Evolutionary conservation across 1,284 basidiomycete species (phyloP).

Genomic region (Ganoderma boninense): DNA sequence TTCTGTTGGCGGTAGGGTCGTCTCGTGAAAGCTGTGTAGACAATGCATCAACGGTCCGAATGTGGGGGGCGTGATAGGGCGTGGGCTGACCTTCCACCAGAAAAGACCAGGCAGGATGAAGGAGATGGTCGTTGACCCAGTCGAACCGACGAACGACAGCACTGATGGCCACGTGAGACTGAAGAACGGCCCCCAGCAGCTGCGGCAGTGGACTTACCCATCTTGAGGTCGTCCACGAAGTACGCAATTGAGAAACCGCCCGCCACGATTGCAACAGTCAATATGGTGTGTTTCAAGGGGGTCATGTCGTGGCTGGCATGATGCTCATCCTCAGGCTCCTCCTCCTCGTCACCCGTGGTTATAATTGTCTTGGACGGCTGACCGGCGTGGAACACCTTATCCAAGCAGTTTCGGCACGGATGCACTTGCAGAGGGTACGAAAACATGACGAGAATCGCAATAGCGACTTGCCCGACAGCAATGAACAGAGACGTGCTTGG

Average conservation of each 20-base stretch:
- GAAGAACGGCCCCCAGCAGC: neutral
- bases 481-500: constrained; percentile 94
- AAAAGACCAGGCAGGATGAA: constrained; percentile 95
- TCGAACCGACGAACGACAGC: constrained; percentile 95
- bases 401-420: constrained; percentile 92
- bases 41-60: constrained; percentile 20
- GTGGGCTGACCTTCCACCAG: constrained; percentile 74
- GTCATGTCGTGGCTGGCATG: constrained; percentile 74
- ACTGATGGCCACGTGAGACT: constrained; percentile 55
- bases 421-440: constrained; percentile 95
- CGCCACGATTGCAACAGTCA: constrained; percentile 79
- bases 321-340: constrained; percentile 60
- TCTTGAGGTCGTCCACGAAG: constrained; percentile 83
- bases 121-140: constrained; percentile 96
- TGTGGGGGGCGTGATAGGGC: neutral
- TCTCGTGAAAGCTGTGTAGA: constrained; percentile 70
- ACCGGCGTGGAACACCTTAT: constrained; percentile 81
- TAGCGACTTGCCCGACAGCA: constrained; percentile 92
- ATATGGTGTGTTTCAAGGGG: constrained; percentile 72
- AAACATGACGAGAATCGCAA: constrained; percentile 89
- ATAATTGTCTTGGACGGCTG: constrained; percentile 35
- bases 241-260: constrained; percentile 83
- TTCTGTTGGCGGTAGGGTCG: constrained; percentile 65
- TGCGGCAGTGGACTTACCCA: constrained; percentile 63
- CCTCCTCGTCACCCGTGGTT: constrained; percentile 46